phyloP scores from a whole-genome alignment of 129 eudicot genomes.

The Flaveria brownii region DNA sequence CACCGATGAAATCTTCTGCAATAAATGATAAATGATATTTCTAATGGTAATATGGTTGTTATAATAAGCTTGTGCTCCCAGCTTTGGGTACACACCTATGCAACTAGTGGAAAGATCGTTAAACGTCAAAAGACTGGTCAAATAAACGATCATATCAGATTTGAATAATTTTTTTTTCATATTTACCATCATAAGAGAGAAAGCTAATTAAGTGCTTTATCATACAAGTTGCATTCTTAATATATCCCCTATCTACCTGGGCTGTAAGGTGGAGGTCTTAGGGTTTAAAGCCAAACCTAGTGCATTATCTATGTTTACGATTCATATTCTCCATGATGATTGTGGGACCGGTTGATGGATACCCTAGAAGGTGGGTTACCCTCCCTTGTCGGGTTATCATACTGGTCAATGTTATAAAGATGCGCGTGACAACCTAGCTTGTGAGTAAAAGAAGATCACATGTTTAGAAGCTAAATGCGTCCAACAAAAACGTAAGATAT shows the following conservation, averaged over 20 bases:
- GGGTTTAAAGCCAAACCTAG: constrained; percentile 1
- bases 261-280: neutral
- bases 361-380: constrained; percentile 11
- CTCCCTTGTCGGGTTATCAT: neutral
- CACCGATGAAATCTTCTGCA: too few relatives aligned
- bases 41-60: neutral
- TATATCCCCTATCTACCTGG: neutral
- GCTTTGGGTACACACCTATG: neutral
- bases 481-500: neutral
- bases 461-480: too few relatives aligned
- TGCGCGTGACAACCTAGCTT: neutral
- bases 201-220: neutral
- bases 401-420: neutral
- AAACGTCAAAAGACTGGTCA: neutral
- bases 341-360: constrained; percentile 1
- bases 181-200: neutral
- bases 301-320: constrained; percentile 2
- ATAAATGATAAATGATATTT: neutral
- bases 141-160: neutral
- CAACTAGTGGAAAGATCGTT: neutral
- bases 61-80: neutral
- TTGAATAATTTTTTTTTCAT: neutral
- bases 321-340: neutral
- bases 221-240: neutral
- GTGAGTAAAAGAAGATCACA: too few relatives aligned